Conservation (phyloP, 257 asterid species). For the Solanum chaucha region DNA sequence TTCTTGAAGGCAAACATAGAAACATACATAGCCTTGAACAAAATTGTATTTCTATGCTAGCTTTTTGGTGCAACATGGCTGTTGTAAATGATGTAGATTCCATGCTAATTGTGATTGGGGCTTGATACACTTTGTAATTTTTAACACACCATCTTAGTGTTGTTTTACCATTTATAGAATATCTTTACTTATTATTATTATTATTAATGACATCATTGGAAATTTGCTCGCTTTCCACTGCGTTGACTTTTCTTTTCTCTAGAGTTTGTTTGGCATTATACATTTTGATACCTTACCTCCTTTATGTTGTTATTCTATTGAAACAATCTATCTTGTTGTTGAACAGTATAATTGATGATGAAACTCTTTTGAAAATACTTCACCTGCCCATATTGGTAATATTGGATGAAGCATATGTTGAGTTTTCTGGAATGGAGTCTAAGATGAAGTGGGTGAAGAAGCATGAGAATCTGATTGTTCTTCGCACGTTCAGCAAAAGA, state of each 20-base stretch:
- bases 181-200: background rate
- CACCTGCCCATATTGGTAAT: slow-evolving; percentile 74
- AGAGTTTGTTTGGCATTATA: background rate
- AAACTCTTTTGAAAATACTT: slow-evolving; percentile 57
- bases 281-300: background rate
- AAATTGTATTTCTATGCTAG: background rate
- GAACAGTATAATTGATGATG: slow-evolving; percentile 77
- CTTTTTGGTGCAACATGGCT: background rate
- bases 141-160: background rate
- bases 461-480: slow-evolving; percentile 84
- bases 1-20: background rate
- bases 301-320: background rate
- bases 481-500: slow-evolving; percentile 94
- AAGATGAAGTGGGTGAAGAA: slow-evolving; percentile 97
- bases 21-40: background rate
- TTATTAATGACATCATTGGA: background rate
- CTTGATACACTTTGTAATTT: background rate
- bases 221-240: background rate
- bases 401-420: slow-evolving; percentile 94
- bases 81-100: background rate
- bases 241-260: background rate
- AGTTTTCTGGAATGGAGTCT: slow-evolving; percentile 78
- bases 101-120: background rate
- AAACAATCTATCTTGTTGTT: background rate
- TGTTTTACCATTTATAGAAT: background rate